Evolutionary conservation across 176 grass and related monocot species (phyloP).

Genomic region (Triticum urartu): DNA sequence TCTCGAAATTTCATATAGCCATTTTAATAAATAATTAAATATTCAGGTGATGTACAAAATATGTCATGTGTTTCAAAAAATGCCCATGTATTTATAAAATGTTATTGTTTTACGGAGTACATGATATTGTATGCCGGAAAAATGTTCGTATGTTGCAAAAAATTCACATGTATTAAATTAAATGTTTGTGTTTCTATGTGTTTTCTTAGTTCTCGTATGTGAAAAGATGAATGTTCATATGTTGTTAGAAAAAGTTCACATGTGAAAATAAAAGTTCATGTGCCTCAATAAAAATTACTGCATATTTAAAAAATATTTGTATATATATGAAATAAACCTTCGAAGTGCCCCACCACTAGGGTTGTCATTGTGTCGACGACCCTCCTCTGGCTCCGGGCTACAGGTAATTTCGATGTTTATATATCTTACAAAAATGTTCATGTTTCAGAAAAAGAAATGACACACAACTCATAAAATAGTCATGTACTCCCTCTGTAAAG

Average conservation of each 20-base stretch:
- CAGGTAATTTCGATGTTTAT: neutral
- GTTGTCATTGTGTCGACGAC: too few relatives aligned
- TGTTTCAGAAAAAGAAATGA: neutral
- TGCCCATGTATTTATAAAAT: neutral
- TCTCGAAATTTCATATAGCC: neutral
- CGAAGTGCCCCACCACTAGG: too few relatives aligned
- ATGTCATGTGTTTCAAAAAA: neutral
- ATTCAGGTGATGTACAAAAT: neutral
- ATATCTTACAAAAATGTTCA: neutral
- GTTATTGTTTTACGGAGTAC: too few relatives aligned
- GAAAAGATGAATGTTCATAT: neutral
- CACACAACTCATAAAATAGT: neutral
- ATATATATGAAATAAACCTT: neutral
- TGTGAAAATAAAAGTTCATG: neutral
- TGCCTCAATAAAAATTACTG: neutral
- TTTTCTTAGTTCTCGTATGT: neutral
- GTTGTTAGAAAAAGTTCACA: neutral
- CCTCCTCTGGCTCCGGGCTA: too few relatives aligned
- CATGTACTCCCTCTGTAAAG: neutral
- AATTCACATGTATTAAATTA: neutral
- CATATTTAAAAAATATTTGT: neutral
- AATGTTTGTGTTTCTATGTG: neutral
- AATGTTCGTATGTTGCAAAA: neutral
- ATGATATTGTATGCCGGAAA: neutral
- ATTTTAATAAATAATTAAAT: neutral